These are phyloP conservation scores for Starmera stellimalicola DNA, from an alignment of 1,139 yeast genomes.

Conservation along the genomic window DNA sequence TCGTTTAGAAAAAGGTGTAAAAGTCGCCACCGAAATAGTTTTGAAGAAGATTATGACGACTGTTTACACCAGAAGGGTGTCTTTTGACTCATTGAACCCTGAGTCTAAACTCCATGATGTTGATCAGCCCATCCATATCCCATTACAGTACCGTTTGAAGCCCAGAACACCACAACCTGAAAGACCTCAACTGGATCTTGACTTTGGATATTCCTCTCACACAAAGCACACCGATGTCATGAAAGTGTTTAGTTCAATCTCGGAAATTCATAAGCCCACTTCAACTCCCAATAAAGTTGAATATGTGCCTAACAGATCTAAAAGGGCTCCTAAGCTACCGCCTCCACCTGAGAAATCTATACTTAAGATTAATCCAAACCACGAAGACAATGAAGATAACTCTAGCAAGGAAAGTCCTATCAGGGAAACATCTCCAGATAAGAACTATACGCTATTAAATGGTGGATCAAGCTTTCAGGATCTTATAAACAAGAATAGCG, in stretches of 20 bases:
- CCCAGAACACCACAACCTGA: neutral
- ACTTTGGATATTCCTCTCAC: slow-evolving; percentile 13
- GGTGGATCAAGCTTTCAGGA: too few species aligned
- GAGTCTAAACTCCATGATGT: slow-evolving; percentile 10
- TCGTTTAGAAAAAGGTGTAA: too few species aligned
- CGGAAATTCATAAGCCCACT: slow-evolving; percentile 4
- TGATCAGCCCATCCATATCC: slow-evolving; percentile 16
- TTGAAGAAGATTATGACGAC: neutral
- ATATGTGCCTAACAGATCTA: slow-evolving; percentile 4
- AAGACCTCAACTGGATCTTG: slow-evolving; percentile 7
- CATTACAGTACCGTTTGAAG: slow-evolving; percentile 13
- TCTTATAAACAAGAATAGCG: too few species aligned
- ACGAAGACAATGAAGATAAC: slow-evolving; percentile 10
- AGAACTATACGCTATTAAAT: too few species aligned
- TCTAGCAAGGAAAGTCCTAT: slow-evolving; percentile 3
- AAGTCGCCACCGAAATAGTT: too few species aligned
- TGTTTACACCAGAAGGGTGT: slow-evolving; percentile 13
- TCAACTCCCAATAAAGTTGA: slow-evolving; percentile 1
- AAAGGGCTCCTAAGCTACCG: slow-evolving; percentile 20
- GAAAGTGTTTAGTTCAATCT: slow-evolving; percentile 11
- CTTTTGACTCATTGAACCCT: slow-evolving; percentile 17
- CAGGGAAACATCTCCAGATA: slow-evolving; percentile 2
- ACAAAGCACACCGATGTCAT: slow-evolving; percentile 7
- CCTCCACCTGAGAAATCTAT: slow-evolving; percentile 26
- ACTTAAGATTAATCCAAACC: slow-evolving; percentile 13